A percentile compares a stretch with the other conserved stretches of the same genome.
Conservation (phyloP, 768 basidiomycete genomes). For the Auricularia auricula-judae region DNA sequence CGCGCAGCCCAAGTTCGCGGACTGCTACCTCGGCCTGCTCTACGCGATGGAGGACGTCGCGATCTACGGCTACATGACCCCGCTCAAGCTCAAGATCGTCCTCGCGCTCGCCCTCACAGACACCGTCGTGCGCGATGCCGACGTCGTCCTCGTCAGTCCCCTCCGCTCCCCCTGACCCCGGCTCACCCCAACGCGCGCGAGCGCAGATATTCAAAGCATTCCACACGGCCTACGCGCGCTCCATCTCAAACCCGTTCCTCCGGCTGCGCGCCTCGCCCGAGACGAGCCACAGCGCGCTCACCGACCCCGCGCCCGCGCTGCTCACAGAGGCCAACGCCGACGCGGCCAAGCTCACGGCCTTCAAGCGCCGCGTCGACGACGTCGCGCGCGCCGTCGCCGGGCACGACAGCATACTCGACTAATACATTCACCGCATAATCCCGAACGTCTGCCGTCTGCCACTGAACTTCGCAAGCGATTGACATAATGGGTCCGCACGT, state of each 20-base stretch:
- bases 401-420: slow-evolving; percentile 14
- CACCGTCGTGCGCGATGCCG: slow-evolving; percentile 67
- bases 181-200: background rate
- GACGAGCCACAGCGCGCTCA: slow-evolving; percentile 13
- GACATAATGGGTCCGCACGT: slow-evolving; percentile 6
- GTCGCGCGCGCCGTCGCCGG: slow-evolving; percentile 32
- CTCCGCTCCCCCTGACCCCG: background rate
- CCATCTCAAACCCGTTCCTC: slow-evolving; percentile 81
- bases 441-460: slow-evolving; percentile 8
- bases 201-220: slow-evolving; percentile 69
- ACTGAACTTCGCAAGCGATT: slow-evolving; percentile 11
- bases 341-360: slow-evolving; percentile 46
- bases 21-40: slow-evolving; percentile 76
- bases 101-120: slow-evolving; percentile 72
- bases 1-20: slow-evolving; percentile 40
- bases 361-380: slow-evolving; percentile 64
- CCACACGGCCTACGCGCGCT: slow-evolving; percentile 76
- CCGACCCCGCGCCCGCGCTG: slow-evolving; percentile 46
- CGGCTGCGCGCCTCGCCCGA: slow-evolving; percentile 45
- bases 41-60: slow-evolving; percentile 91
- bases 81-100: slow-evolving; percentile 79
- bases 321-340: slow-evolving; percentile 41
- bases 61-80: slow-evolving; percentile 86
- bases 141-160: slow-evolving; percentile 56
- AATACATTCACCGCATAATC: slow-evolving; percentile 12